Percentiles rank a stretch among this genome's conserved stretches.
phyloP scores from a whole-genome alignment of 2,329 filamentous ascomycete species.

The Alternaria sp. region DNA sequence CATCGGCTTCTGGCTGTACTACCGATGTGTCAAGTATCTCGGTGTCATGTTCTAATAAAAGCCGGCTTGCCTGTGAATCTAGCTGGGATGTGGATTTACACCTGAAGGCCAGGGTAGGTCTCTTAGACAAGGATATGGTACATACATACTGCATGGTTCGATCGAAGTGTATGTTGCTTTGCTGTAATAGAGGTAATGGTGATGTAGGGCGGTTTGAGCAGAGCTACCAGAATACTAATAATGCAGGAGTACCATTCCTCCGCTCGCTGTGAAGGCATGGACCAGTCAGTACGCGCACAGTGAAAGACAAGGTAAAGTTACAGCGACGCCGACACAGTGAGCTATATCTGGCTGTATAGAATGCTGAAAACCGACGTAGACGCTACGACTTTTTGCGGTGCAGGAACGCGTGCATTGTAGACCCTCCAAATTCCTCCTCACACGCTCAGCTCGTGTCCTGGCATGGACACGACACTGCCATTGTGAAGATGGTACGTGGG shows the following conservation, averaged over 20 bases:
- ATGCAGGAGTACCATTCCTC: background rate
- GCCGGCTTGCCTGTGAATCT: background rate
- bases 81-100: background rate
- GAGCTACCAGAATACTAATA: background rate
- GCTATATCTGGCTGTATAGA: background rate
- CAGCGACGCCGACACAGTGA: background rate
- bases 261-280: background rate
- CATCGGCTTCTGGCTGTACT: background rate
- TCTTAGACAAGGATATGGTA: too few relatives aligned
- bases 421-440: background rate
- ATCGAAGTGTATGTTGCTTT: too few relatives aligned
- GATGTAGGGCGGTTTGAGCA: background rate
- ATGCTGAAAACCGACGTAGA: background rate
- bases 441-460: too few relatives aligned
- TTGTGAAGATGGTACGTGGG: too few relatives aligned
- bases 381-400: background rate
- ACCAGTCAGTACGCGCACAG: background rate
- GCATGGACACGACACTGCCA: too few relatives aligned
- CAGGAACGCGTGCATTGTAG: background rate
- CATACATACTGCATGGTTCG: background rate
- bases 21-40: background rate
- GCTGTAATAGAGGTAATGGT: background rate
- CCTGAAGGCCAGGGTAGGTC: too few relatives aligned
- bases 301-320: background rate
- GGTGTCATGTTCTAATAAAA: background rate